Conservation (phyloP, 2,329 filamentous ascomycete genomes). For the Knufia fluminis region DNA sequence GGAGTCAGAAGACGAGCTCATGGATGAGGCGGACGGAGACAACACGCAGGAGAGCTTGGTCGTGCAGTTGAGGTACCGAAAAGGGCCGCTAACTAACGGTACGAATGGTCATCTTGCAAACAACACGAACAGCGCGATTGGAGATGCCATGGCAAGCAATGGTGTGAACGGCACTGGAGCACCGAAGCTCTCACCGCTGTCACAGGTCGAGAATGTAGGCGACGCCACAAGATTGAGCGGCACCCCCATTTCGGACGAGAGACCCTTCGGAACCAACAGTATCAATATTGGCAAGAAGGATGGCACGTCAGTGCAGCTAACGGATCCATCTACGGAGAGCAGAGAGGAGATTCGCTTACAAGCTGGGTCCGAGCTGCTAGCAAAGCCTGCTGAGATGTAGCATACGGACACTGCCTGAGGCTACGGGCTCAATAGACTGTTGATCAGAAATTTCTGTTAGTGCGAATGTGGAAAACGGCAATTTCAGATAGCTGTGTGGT, state of each 20-base stretch:
- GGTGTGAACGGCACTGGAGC: background rate
- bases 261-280: background rate
- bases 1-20: conserved; percentile 54
- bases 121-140: background rate
- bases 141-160: background rate
- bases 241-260: background rate
- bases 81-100: background rate
- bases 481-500: no score
- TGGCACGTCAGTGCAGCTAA: no score
- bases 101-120: background rate
- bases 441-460: background rate
- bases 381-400: background rate
- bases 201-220: background rate
- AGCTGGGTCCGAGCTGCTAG: no score
- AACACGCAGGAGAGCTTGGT: conserved; percentile 55
- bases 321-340: no score
- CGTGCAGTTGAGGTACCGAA: conserved; percentile 54
- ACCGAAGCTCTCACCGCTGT: background rate
- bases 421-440: background rate
- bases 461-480: no score
- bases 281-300: no score
- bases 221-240: background rate
- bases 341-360: no score
- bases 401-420: background rate
- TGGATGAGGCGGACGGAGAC: conserved; percentile 28